phyloP scores from a whole-genome alignment of 2,329 filamentous ascomycete species.

The Neoscytalidium dimidiatum region DNA sequence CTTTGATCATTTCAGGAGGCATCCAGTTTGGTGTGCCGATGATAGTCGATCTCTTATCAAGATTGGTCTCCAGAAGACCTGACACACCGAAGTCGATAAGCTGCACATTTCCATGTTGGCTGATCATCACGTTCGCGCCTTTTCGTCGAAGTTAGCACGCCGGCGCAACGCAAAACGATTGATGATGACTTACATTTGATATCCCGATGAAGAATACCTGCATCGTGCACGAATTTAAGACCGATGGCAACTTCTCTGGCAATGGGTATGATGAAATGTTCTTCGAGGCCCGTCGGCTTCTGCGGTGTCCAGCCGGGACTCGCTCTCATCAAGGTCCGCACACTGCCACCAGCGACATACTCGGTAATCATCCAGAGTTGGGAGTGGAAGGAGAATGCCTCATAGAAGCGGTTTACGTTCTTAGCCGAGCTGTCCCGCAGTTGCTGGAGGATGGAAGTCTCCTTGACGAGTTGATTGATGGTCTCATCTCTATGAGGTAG shows the following conservation, averaged over 20 bases:
- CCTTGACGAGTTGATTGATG: conserved; percentile 48
- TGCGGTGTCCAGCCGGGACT: background rate
- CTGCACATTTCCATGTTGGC: conserved; percentile 74
- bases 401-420: conserved; percentile 81
- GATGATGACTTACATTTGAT: conserved; percentile 54
- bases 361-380: conserved; percentile 88
- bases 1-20: conserved; percentile 70
- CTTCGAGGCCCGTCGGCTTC: conserved; percentile 52
- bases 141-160: background rate
- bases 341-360: conserved; percentile 82
- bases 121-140: conserved; percentile 77
- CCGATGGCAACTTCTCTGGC: conserved; percentile 64
- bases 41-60: conserved; percentile 76
- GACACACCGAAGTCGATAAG: conserved; percentile 85
- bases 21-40: conserved; percentile 86
- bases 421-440: conserved; percentile 76
- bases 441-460: conserved; percentile 68
- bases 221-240: conserved; percentile 63
- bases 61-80: conserved; percentile 72
- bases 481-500: conserved; percentile 29
- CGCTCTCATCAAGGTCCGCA: conserved; percentile 60
- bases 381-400: conserved; percentile 74
- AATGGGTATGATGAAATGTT: conserved; percentile 64
- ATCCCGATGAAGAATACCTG: conserved; percentile 67
- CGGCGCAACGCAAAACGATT: background rate